Base-by-base conservation (phyloP, 331 rosid genomes). In the Acacia concinna region DNA sequence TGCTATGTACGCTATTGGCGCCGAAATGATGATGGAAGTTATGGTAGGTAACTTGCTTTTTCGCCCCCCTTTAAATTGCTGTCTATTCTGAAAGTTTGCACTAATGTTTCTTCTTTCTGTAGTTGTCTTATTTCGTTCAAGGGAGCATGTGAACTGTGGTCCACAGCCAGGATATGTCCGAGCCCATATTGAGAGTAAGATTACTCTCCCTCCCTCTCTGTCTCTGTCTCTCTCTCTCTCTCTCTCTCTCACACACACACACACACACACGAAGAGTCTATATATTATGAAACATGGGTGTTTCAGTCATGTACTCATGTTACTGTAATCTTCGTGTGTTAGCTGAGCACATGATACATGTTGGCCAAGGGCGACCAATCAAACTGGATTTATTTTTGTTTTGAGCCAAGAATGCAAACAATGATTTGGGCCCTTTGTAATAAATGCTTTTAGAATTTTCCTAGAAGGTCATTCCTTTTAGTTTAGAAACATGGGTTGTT, bases 1-100 rank as follows among this genome's bases (percentile, higher is more conserved):
- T 96, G 99, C 86, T 96, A 96, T 79, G 97, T 93, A 67, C 97
- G 99, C 67, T 96, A 96, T 78, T 93, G 99, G 99, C 99, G 99
- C 73, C 97, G 98, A 74, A 96, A 96, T 87, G 99, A 96, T 77
- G 99, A 96, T 74, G 99, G 99, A 81, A 96, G 94, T 88, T 96
- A 96, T 78, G 99, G 99, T 91, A 79, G 73, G 82, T 56, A 38
- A 51, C 68, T 75, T 76, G 70, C 12, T n/a, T n/a, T n/a, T n/a
- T n/a, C n/a, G n/a, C n/a, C n/a, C n/a, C n/a, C n/a, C n/a, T n/a
- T n/a, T n/a, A n/a, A 51, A 31, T 15, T 73, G 78, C 15, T 27
- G 41, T 56, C 32, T 82, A 20, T 25, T 73, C 54, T 51, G 68
- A 67, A 70, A 43, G 65, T 74, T 68, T 51, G 62, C 20, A 8